Percentiles rank a stretch among this genome's conserved stretches.
These are phyloP conservation scores for Zygoascus hellenicus DNA, from an alignment of 1,139 yeast species.

Conservation along the genomic window DNA sequence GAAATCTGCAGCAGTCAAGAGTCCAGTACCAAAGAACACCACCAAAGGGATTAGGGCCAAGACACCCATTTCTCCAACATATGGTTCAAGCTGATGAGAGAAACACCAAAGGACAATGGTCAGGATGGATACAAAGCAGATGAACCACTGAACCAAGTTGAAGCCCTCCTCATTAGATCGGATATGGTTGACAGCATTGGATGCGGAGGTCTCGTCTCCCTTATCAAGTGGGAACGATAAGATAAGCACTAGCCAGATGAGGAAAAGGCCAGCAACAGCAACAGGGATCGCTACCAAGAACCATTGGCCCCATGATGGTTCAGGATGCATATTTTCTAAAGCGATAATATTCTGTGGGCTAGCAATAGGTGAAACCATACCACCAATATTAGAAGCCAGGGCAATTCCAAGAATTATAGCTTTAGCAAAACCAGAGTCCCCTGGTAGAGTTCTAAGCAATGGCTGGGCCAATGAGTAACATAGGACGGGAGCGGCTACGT, in stretches of 20 bases:
- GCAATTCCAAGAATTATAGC: slow-evolving; percentile 88
- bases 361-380: slow-evolving; percentile 95
- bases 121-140: slow-evolving; percentile 54
- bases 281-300: slow-evolving; percentile 83
- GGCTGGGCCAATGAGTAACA: slow-evolving; percentile 90
- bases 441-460: slow-evolving; percentile 71
- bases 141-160: slow-evolving; percentile 66
- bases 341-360: slow-evolving; percentile 94
- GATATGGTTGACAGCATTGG: slow-evolving; percentile 54
- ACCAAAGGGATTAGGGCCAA: slow-evolving; percentile 81
- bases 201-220: slow-evolving; percentile 14
- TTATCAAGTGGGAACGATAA: slow-evolving; percentile 51
- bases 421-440: slow-evolving; percentile 69
- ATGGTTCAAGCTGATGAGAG: slow-evolving; percentile 57
- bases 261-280: slow-evolving; percentile 51
- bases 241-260: slow-evolving; percentile 67
- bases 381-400: slow-evolving; percentile 85
- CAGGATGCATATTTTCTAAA: slow-evolving; percentile 78
- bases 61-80: slow-evolving; percentile 87
- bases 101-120: slow-evolving; percentile 88
- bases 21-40: slow-evolving; percentile 80
- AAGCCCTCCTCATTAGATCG: slow-evolving; percentile 50
- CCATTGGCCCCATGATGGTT: slow-evolving; percentile 95
- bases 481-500: slow-evolving; percentile 93
- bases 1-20: slow-evolving; percentile 77